Evolutionary conservation across 2,329 filamentous ascomycete genomes (phyloP), one percentile per base, ranked within the genome.

Genomic region (Cordyceps militaris): DNA sequence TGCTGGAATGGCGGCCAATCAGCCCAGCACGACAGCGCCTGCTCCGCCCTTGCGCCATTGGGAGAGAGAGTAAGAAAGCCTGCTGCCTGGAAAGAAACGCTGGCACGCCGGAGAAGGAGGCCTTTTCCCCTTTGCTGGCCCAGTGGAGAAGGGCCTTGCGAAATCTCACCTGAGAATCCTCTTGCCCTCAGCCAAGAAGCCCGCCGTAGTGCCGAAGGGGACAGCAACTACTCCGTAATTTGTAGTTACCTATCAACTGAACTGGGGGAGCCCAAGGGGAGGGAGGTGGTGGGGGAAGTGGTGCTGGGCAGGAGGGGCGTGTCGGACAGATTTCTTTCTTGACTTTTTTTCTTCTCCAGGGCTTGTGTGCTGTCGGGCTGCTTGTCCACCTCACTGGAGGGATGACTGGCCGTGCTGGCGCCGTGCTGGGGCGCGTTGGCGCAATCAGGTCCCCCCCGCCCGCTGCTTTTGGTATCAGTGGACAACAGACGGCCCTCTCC

Each of bases 1-100:
- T 19, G 49, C 58, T 60, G 58, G 60, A 61, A 67, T 64, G 64
- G 61, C 64, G 61, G 59, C 69, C 69, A 71, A 71, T 71, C 68
- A 71, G 60, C 67, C 61, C 59, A 67, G 64, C 66, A 68, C 63
- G 66, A 65, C 66, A 65, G 53, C 32, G 55, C 10, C 48, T 58
- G 61, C 61, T 68, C 61, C 63, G 67, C 69, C 38, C 34, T 36
- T 36, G 8, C 34, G 34, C 34, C 38, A 16, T 40, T 16, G 10
- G 34, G n/a, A n/a, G n/a, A n/a, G n/a, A n/a, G n/a, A n/a, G n/a
- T n/a, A n/a, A n/a, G n/a, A n/a, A n/a, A 6, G 2, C 13, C 34
- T 36, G 47, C 24, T 24, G 36, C 48, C 48, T 51, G 32, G 30
- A 16, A 28, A 49, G 30, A 10, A n/a, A 23, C n/a, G 19, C 24